Evolutionary conservation across 2,329 filamentous ascomycete genomes (phyloP), one percentile per base, ranked within the genome.

Genomic region (Penicillium sclerotiorum): DNA sequence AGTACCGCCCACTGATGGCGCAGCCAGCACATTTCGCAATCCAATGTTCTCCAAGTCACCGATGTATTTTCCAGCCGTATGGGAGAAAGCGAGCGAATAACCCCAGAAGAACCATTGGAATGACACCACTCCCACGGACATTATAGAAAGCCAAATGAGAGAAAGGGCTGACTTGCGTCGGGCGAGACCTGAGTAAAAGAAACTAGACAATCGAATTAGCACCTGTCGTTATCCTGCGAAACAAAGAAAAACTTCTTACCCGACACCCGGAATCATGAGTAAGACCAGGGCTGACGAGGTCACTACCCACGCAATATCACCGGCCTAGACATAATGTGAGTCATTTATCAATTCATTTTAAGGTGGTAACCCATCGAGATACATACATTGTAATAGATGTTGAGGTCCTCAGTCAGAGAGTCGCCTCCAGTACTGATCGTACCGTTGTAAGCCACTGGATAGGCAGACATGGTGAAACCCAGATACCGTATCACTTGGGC

Each of bases 31-130:
- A 69, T 88, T 80, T 58, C 77, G 84, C 70, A 95, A 86, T 36
- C 87, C 90, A 66, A 95, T 84, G 75, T 95, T 93, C 57, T 82
- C 74, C 21, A 95, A 77, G 62, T 91, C 80, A 50, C 90, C 90
- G 55, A 95, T 89, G 69, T 84, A 95, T 35, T 77, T 81, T 39
- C 86, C 85, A 21, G 88, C 87, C 2, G 81, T 79, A 72, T 93
- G 89, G 13, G 89, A 94, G 69, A 92, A 94, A 40, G 88, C 84
- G 9, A 94, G 74, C 4, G 88, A 91, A 69, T 90, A 95, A 40
- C 90, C 90, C 90, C 90, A 95, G 78, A 95, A 93, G 78, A 95
- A 95, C 90, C 91, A 96, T 68, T 95, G 90, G 74, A 95, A 95
- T 42, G 85, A 86, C 53, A 91, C 84, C 57, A 95, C 84, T 9